Evolutionary conservation across 2,329 filamentous ascomycete genomes (phyloP), one percentile per base, ranked within the genome.

Genomic region (Capronia epimyces): DNA sequence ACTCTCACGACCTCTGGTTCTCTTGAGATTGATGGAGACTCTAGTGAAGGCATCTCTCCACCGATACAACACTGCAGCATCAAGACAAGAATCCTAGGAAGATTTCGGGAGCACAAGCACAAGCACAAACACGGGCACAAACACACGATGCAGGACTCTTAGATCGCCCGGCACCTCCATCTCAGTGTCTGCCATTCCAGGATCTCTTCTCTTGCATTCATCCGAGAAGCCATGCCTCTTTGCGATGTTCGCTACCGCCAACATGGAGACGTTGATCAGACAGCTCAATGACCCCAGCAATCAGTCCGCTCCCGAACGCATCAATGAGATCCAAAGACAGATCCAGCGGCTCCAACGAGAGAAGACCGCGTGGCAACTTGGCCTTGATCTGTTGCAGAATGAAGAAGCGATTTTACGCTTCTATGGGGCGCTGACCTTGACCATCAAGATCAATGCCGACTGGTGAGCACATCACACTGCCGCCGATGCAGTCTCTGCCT

Each of bases 391-490:
- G 12, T 73, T 96, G 9, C 74, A 74, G 44, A 82, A 81, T 54
- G 72, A 79, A 18, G 82, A 87, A 59, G 79, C 86, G 54, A 84
- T 90, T 62, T 81, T 93, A 60, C 85, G 86, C 58, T 97, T 97
- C 70, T 95, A 95, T 65, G 93, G 89, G 12, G 91, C 90, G 24
- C 76, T 96, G 52, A 97, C 91, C 0, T 85, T 96, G 59, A 94
- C 89, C 44, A 82, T 97, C 62, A 98, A 97, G 71, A 80, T 97
- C 52, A 96, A 97, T 66, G 85, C 84, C n/a, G 88, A 93, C 65
- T 88, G 83, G 85, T 86, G 71, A 57, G 50, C 16, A 15, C 49
- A 32, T 3, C n/a, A 37, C 32, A 49, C 25, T 20, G 9, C 12
- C 42, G 40, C 29, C n/a, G n/a, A n/a, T n/a, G n/a, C n/a, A n/a